Evolutionary conservation across 1,284 basidiomycete genomes (phyloP).

Genomic region (Coniferiporia weirii): DNA sequence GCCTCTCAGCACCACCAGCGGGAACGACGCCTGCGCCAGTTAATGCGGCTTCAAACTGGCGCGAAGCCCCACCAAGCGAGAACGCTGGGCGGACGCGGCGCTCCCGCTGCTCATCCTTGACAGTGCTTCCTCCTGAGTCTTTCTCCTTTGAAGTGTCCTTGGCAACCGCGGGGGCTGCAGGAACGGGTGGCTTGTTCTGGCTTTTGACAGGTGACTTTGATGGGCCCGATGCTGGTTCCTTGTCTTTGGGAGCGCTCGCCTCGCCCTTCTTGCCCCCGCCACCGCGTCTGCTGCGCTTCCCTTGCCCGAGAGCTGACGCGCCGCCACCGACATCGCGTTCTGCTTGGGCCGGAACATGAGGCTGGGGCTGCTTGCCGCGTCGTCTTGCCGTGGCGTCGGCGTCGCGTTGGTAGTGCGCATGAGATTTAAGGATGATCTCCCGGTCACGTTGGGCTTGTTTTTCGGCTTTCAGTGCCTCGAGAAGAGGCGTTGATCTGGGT

Average conservation of each 20-base stretch:
- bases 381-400: constrained; percentile 43
- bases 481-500: constrained; percentile 80
- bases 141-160: no score
- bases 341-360: constrained; percentile 4
- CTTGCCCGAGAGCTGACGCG: constrained; percentile 1
- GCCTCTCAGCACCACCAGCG: constrained; percentile 27
- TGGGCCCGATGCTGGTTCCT: not conserved
- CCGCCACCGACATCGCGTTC: constrained; percentile 12
- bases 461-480: constrained; percentile 83
- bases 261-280: constrained; percentile 10
- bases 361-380: constrained; percentile 41
- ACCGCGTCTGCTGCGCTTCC: constrained; percentile 9
- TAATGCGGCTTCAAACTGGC: constrained; percentile 62
- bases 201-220: not conserved
- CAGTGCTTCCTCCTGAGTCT: not conserved
- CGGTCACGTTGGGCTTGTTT: constrained; percentile 68
- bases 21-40: constrained; percentile 46
- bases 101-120: constrained; percentile 19
- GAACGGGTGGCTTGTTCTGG: not conserved
- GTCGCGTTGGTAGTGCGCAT: constrained; percentile 50
- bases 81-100: constrained; percentile 51
- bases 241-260: not conserved
- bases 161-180: not conserved
- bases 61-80: constrained; percentile 32
- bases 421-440: constrained; percentile 61